A percentile compares a stretch with the other conserved stretches of the same genome.
phyloP scores from a whole-genome alignment of 2,329 filamentous ascomycete species.

The Pseudogymnoascus sp. region DNA sequence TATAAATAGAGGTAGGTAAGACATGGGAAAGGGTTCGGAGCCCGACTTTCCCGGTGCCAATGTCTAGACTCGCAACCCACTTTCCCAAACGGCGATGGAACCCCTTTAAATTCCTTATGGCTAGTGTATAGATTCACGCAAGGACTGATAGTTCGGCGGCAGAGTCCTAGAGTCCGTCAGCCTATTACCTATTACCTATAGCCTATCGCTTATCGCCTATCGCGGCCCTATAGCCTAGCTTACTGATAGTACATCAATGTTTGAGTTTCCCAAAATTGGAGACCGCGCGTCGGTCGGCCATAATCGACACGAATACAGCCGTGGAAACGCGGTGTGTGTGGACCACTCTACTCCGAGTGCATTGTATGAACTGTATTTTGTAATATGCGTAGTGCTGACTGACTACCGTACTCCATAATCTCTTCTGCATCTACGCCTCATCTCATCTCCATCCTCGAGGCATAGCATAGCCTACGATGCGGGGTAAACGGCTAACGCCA shows the following conservation, averaged over 20 bases:
- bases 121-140: not conserved
- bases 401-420: no score
- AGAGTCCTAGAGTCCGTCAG: not conserved
- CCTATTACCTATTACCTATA: no score
- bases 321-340: no score
- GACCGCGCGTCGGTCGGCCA: not conserved
- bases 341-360: no score
- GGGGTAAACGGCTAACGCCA: not conserved
- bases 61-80: not conserved
- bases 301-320: no score
- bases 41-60: not conserved
- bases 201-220: no score
- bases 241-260: not conserved
- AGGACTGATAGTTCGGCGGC: not conserved
- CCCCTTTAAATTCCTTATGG: not conserved
- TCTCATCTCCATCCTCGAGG: not conserved
- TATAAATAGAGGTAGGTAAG: not conserved
- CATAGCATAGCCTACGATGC: not conserved
- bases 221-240: no score
- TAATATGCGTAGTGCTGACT: not conserved
- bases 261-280: not conserved
- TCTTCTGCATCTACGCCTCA: no score
- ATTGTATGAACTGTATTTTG: no score
- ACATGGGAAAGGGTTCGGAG: not conserved
- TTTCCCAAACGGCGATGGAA: not conserved